A percentile compares a stretch with the other conserved stretches of the same genome.
These are phyloP conservation scores for Kuraishia cidri DNA, from an alignment of 805 yeast genomes.

Conservation along the genomic window DNA sequence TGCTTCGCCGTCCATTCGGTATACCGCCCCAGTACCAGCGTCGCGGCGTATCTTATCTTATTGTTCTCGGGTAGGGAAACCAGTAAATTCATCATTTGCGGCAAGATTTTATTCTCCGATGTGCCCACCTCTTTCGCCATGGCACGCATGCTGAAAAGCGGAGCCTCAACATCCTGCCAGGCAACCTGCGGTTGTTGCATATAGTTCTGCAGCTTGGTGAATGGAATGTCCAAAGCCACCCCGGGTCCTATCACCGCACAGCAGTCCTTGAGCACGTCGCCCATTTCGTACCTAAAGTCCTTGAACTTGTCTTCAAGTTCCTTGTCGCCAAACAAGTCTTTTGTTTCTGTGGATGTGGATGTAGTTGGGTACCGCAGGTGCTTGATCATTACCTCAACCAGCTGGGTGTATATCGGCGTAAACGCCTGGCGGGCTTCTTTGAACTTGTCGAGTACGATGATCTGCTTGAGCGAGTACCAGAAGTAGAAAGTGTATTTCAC, in stretches of 20 bases:
- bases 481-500: constrained; percentile 87
- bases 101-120: constrained; percentile 56
- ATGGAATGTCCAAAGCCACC: constrained; percentile 64
- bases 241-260: constrained; percentile 82
- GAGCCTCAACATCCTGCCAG: constrained; percentile 90
- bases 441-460: constrained; percentile 53
- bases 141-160: constrained; percentile 80
- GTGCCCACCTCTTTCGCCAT: constrained; percentile 88
- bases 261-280: constrained; percentile 95
- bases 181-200: constrained; percentile 20
- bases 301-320: constrained; percentile 90
- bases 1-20: constrained; percentile 92
- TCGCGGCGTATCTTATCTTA: constrained; percentile 85
- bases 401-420: constrained; percentile 44
- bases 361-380: constrained; percentile 69
- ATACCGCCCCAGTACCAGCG: constrained; percentile 90
- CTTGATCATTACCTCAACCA: constrained; percentile 51
- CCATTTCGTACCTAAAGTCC: constrained; percentile 93
- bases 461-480: constrained; percentile 78
- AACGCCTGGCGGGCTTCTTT: constrained; percentile 40
- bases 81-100: constrained; percentile 64
- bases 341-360: constrained; percentile 9
- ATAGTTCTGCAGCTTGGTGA: constrained; percentile 39
- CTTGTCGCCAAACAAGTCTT: constrained; percentile 48
- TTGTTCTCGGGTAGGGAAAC: constrained; percentile 75